Base-by-base conservation (phyloP, 352 stramenopile genomes). In the Phytophthora citricola region DNA sequence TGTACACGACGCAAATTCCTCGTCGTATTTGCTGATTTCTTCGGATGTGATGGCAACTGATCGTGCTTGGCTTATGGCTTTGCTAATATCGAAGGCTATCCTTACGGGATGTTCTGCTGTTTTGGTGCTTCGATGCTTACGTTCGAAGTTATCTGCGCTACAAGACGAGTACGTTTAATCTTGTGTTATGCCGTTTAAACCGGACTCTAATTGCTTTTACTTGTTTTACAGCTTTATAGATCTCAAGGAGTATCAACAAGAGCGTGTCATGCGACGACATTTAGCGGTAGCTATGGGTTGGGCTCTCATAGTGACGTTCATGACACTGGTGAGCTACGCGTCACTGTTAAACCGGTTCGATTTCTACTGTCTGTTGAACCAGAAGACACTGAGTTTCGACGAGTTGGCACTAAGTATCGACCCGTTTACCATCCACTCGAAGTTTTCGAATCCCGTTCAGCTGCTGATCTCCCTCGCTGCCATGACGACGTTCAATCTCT, bases 261-360 rank as follows among this genome's bases (percentile, higher is more conserved):
- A 89, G 36, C 77, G 79, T 39, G 71, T 89, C 36, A 58, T 79
- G 24, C 74, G 71, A 29, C 66, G 78, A 1, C 71, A 83, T 32
- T 69, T 89, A 24, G 58, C 64, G 0, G 58, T 71, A 7, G 34
- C 79, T 0, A 81, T 83, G 73, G 78, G 73, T 2, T 62, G 66
- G 36, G 71, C 76, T 15, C 59, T 89, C 14, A 32, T 75, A 12
- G 47, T 79, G 29, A 89, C 72, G 3, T 89, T 76, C 49, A 41
- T 85, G 52, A 80, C 83, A 5, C 57, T 92, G 27, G 26, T 89
- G 4, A 58, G 81, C 26, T 87, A 85, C 51, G 79, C 79, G 22
- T 90, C 81, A n/a, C 32, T 90, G 32, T 55, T 91, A 22, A 89
- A 85, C 44, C 78, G 76, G 4, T 80, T 91, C 47, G 79, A 87